Conservation (phyloP, 2,329 filamentous ascomycete genomes). For the Scedosporium boydii region DNA sequence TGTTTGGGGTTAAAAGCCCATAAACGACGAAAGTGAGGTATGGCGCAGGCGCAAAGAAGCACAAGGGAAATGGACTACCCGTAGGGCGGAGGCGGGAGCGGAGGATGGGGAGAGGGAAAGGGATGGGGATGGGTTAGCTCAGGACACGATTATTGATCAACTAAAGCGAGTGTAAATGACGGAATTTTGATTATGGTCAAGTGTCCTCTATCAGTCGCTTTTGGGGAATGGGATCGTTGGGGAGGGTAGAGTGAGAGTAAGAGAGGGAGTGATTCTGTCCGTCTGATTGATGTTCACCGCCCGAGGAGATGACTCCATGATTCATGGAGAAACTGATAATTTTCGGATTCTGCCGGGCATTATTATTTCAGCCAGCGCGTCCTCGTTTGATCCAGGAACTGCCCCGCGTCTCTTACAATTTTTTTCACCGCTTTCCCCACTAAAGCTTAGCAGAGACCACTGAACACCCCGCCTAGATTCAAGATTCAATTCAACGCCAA, state of each 20-base stretch:
- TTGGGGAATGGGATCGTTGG: not conserved
- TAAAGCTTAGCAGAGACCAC: not conserved
- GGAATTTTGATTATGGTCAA: not conserved
- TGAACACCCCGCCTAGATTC: no score
- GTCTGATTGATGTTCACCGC: not conserved
- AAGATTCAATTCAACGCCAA: no score
- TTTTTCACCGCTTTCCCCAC: not conserved
- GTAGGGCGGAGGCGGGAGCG: no score
- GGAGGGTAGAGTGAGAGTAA: not conserved
- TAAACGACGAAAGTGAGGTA: not conserved
- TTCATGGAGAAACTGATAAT: not conserved
- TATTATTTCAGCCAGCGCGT: not conserved
- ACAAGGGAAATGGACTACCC: no score
- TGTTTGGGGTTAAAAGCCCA: not conserved
- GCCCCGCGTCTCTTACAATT: not conserved
- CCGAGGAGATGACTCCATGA: not conserved
- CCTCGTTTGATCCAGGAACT: not conserved
- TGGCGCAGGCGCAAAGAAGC: not conserved
- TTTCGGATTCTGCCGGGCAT: conserved; percentile 1
- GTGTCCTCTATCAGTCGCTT: not conserved
- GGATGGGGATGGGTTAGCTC: not conserved
- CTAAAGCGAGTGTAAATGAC: not conserved
- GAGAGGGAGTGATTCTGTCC: not conserved
- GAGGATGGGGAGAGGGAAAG: not conserved
- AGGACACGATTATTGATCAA: not conserved